Evolutionary conservation across 2,329 filamentous ascomycete genomes (phyloP).

Genomic region (Aspergillus persii): DNA sequence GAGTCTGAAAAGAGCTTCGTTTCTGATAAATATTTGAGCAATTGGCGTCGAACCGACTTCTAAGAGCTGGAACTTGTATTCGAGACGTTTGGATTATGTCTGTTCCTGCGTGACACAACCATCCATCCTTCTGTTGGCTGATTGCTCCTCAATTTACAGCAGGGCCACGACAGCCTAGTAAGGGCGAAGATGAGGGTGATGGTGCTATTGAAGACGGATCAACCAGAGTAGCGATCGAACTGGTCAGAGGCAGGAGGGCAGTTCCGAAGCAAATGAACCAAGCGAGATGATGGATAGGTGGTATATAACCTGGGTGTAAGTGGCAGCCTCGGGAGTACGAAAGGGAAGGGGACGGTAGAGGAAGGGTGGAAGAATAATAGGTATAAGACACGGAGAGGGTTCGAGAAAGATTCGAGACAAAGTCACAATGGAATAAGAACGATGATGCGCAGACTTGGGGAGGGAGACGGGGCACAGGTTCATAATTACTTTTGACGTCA

Average conservation of each 20-base stretch:
- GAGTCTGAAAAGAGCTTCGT: background rate
- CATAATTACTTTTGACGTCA: constrained; percentile 15
- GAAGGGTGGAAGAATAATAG: background rate
- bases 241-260: background rate
- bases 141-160: constrained; percentile 1
- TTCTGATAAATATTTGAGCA: background rate
- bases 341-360: background rate
- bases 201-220: background rate
- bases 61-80: background rate
- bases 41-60: background rate
- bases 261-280: background rate
- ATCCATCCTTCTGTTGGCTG: background rate
- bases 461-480: background rate
- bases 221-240: background rate
- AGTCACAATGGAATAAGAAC: background rate
- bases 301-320: too few relatives aligned
- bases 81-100: background rate
- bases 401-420: background rate
- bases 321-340: background rate
- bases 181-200: background rate
- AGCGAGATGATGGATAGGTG: background rate
- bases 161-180: background rate
- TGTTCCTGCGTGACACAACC: background rate
- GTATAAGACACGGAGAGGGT: background rate
- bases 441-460: constrained; percentile 5